Evolutionary conservation across 1,284 basidiomycete genomes (phyloP), one percentile per base, ranked within the genome.

Genomic region (Pseudozyma pruni): DNA sequence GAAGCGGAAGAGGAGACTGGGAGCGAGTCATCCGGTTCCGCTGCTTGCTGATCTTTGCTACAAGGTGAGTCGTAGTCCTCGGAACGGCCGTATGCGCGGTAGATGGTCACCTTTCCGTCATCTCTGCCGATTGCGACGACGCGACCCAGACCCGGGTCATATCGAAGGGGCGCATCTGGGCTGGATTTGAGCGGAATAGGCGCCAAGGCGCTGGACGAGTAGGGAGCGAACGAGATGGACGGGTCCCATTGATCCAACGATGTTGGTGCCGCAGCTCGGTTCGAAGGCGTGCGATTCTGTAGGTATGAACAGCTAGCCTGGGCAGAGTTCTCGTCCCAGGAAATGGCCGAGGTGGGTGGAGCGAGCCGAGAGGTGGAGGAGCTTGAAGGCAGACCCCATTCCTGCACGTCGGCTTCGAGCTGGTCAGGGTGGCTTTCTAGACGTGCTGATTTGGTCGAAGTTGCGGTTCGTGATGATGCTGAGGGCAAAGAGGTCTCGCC

Each of bases 231-330:
- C 3, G 67, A 70, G 20, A 70, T 59, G 9, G 67, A 63, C 5
- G 59, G 52, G n/a, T 70, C 67, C 60, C 67, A 70, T 16, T 50
- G 56, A 27, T 70, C 60, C 39, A 64, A n/a, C 2, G 52, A 51
- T 11, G 44, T 32, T 23, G 42, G 29, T 5, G 13, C 3, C 6
- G 32, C 8, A 13, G 13, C 8, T 19, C 14, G 14, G 9, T 1
- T n/a, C 22, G 33, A n/a, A 7, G 20, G 17, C 6, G 8, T 22
- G 14, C 17, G 13, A 14, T n/a, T 25, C 19, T 44, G 39, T 4
- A 56, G 34, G 22, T 45, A 47, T 1, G 52, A 52, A 19, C 44
- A 60, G 60, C 47, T 70, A 27, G 39, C 38, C 2, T 49, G 40
- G 5, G 44, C 38, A 2, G 67, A 70, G 32, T 63, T 70, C 29